Evolutionary conservation across 495 filamentous ascomycete genomes (phyloP).

Genomic region (Penicillium cinerascens): DNA sequence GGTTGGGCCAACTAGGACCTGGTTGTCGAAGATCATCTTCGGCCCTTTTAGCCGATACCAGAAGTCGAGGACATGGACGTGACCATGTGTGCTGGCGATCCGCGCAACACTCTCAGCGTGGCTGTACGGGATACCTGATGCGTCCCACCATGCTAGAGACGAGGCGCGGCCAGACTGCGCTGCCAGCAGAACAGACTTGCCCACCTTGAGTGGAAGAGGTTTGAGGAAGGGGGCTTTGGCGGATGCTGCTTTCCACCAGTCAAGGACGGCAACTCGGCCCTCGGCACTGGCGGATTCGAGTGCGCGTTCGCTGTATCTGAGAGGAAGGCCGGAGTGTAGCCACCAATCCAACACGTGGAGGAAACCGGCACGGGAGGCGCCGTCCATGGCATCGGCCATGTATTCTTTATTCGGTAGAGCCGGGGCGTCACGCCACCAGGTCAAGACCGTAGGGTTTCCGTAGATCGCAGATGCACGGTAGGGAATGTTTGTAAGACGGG

Average conservation of each 20-base stretch:
- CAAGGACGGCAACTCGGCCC: slow-evolving; percentile 76
- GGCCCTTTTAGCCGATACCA: slow-evolving; percentile 77
- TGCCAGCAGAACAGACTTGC: slow-evolving; percentile 73
- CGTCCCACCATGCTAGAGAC: slow-evolving; percentile 79
- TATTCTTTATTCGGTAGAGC: slow-evolving; percentile 77
- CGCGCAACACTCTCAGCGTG: slow-evolving; percentile 76
- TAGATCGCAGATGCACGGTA: slow-evolving; percentile 83
- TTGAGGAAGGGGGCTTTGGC: slow-evolving; percentile 21
- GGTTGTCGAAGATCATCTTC: slow-evolving; percentile 84
- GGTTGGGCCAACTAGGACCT: slow-evolving; percentile 83
- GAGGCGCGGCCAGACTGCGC: slow-evolving; percentile 71
- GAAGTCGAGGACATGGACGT: slow-evolving; percentile 75
- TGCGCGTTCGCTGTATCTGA: slow-evolving; percentile 80
- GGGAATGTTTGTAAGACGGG: slow-evolving; percentile 75
- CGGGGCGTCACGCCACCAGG: slow-evolving; percentile 81
- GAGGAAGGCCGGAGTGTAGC: slow-evolving; percentile 71
- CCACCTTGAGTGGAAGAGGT: slow-evolving; percentile 64
- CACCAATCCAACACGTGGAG: slow-evolving; percentile 89
- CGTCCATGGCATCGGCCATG: slow-evolving; percentile 75
- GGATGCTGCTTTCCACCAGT: slow-evolving; percentile 81
- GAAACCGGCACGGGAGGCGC: slow-evolving; percentile 77
- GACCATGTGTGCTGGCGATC: slow-evolving; percentile 80
- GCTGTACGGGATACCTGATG: slow-evolving; percentile 66
- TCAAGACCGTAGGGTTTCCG: slow-evolving; percentile 76
- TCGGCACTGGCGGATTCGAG: slow-evolving; percentile 81